Evolutionary conservation across 1,139 yeast species (phyloP), one percentile per base, ranked within the genome.

Genomic region (Starmera stellimalicola): DNA sequence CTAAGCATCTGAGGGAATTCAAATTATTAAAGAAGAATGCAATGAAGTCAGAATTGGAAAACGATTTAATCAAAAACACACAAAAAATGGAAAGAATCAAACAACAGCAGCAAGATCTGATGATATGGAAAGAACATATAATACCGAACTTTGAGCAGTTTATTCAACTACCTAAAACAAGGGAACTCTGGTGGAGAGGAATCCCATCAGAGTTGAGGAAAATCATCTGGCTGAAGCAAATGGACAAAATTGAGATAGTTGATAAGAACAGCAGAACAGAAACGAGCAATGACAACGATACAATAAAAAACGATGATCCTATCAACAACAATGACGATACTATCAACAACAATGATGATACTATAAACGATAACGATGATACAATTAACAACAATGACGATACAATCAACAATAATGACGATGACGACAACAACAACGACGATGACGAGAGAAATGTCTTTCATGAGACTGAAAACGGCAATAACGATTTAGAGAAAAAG

Each of bases 101-200:
- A n/a, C 58, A 57, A 33, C 52, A 52, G 30, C 51, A 53, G 14
- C 48, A 52, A 20, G 77, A 73, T 42, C 41, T 48, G 5, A 37
- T 41, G 5, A 54, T 46, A 11, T 79, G 88, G 87, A 52, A 51
- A 23, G 41, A 47, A 12, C 51, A 59, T 29, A 59, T 76, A 9
- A 41, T 67, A 3, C 61, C 66, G 3, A 52, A 65, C 31, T 62
- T 64, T 38, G 50, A 53, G 18, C 39, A 48, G 8, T 56, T 58
- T 28, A 48, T 69, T 8, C 52, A 55, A 33, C 47, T 58, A 10
- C 58, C 71, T 1, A 46, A 58, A 14, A 59, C 69, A 7, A 60
- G 77, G 34, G 77, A 73, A 36, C 56, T 76, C 37, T 75, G 79
- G 70, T 78, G 85, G 84, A 57, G 82, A 34, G 84, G 84, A 2